phyloP scores from a whole-genome alignment of 2,329 filamentous ascomycete species.

The Leptosphaerulina australis region DNA sequence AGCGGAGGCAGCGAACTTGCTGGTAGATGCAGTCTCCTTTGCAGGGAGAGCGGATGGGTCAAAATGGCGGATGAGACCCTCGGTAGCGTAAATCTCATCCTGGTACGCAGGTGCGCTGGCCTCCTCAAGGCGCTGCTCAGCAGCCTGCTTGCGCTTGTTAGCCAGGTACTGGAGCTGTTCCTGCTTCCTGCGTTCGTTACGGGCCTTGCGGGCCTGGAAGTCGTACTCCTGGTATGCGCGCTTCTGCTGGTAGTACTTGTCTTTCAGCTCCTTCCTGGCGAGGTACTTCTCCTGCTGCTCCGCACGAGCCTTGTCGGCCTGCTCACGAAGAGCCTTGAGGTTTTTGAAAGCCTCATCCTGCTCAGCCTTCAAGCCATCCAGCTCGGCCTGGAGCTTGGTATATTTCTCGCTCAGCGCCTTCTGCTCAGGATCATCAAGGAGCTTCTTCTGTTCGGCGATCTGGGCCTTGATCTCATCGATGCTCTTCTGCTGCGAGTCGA shows the following conservation, averaged over 20 bases:
- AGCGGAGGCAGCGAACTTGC: constrained; percentile 74
- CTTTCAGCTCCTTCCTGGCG: constrained; percentile 84
- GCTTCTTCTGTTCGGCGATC: constrained; percentile 87
- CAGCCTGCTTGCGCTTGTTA: constrained; percentile 76
- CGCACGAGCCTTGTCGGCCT: constrained; percentile 80
- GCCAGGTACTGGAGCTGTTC: constrained; percentile 77
- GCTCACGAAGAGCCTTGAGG: constrained; percentile 81
- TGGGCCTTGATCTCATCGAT: constrained; percentile 88
- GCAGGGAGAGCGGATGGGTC: constrained; percentile 71
- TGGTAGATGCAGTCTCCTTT: constrained; percentile 67
- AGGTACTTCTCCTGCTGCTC: constrained; percentile 87
- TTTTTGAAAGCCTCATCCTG: constrained; percentile 91
- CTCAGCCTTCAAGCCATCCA: constrained; percentile 88
- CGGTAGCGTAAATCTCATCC: constrained; percentile 88
- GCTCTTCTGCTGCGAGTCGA: constrained; percentile 84
- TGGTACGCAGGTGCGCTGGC: constrained; percentile 86
- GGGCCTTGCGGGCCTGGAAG: constrained; percentile 77
- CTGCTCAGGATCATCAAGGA: constrained; percentile 87
- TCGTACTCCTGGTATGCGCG: constrained; percentile 86
- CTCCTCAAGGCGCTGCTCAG: constrained; percentile 77
- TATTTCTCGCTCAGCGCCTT: constrained; percentile 89
- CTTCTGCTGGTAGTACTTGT: constrained; percentile 81
- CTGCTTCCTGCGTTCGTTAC: constrained; percentile 76
- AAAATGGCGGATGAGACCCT: constrained; percentile 88
- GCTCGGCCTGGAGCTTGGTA: constrained; percentile 81